phyloP scores from a whole-genome alignment of 78 protist genomes.

The Dictyostelium capitatum region DNA sequence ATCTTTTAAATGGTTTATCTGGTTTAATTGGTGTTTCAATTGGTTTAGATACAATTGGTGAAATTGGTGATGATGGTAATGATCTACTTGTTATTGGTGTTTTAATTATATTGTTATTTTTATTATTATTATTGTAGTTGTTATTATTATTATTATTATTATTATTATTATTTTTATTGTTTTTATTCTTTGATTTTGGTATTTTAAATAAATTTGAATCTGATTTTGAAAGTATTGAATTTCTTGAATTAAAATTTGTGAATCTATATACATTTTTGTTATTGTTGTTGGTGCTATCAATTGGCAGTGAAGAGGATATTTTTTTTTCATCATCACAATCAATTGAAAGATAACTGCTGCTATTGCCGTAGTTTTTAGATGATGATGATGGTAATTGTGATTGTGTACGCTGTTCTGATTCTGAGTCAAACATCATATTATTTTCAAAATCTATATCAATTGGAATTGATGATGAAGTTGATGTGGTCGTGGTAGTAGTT shows the following conservation, averaged over 20 bases:
- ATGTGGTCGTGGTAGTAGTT: not conserved
- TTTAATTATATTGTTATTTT: not conserved
- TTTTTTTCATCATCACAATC: not conserved
- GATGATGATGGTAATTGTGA: not conserved
- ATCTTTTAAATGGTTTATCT: not conserved
- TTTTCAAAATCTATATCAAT: not conserved
- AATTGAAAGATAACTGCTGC: not conserved
- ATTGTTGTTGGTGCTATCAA: no score
- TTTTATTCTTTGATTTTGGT: not conserved
- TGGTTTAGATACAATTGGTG: not conserved
- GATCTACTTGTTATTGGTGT: not conserved
- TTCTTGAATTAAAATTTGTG: no score
- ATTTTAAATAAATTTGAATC: not conserved
- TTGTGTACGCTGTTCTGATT: not conserved
- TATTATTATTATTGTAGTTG: not conserved
- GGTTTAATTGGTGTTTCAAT: no score
- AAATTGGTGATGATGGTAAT: not conserved
- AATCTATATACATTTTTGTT: no score
- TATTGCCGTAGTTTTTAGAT: no score
- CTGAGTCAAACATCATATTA: not conserved
- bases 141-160: not conserved
- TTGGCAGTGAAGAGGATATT: no score
- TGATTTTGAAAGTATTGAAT: not conserved
- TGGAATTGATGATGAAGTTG: not conserved
- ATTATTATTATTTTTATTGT: not conserved